phyloP scores from a whole-genome alignment of 169 alveolate species.

The Cryptosporidium tyzzeri region DNA sequence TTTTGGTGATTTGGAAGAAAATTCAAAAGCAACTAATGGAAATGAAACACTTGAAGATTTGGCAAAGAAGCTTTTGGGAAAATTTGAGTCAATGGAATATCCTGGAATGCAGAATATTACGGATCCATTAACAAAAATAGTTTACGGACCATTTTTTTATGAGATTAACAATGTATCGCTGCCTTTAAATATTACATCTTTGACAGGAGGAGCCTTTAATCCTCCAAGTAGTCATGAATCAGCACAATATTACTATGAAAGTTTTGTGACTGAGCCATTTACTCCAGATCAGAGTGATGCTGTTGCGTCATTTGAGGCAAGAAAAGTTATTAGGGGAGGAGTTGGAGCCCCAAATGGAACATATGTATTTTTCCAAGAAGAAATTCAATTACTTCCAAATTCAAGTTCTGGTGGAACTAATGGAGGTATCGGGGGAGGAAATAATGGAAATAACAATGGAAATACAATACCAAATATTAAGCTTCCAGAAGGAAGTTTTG shows the following conservation, averaged over 20 bases:
- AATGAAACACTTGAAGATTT: constrained; percentile 46
- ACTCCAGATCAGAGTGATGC: constrained; percentile 25
- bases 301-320: constrained; percentile 55
- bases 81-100: constrained; percentile 59
- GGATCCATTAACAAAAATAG: constrained; percentile 50
- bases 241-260: constrained; percentile 73
- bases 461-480: constrained; percentile 25
- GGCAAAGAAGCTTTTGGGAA: constrained; percentile 36
- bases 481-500: constrained; percentile 52
- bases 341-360: constrained; percentile 76
- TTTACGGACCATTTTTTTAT: constrained; percentile 70
- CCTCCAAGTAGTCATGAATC: constrained; percentile 66
- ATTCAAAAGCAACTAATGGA: background rate
- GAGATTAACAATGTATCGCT: constrained; percentile 69
- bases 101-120: constrained; percentile 65
- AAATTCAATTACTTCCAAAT: constrained; percentile 63
- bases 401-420: constrained; percentile 15
- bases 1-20: background rate
- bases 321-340: constrained; percentile 72
- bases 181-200: constrained; percentile 52
- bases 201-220: constrained; percentile 71
- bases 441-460: background rate
- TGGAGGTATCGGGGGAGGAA: background rate
- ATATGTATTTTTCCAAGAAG: constrained; percentile 67
- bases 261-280: constrained; percentile 72